Evolutionary conservation across 2,329 filamentous ascomycete genomes (phyloP), one percentile per base, ranked within the genome.

Genomic region (Eutypella sp.): DNA sequence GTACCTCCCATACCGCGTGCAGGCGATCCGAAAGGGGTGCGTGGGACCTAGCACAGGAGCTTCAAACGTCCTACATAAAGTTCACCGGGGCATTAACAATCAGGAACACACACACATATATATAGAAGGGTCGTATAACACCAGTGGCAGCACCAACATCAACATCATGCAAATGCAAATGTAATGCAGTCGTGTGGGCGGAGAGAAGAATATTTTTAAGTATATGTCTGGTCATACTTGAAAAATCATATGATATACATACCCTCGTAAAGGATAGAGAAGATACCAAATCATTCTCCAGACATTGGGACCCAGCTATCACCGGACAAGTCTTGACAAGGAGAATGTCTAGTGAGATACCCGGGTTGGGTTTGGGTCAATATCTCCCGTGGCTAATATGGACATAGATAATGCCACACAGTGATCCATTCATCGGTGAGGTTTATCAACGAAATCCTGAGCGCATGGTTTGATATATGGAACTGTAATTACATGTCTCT

Each of bases 211-310:
- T 4, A 24, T 29, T 13, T 13, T 13, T 29, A 13, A n/a, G 11
- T 15, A 33, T 33, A 33, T 33, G 13, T n/a, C 29, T 33, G 16
- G 29, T 33, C 29, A 29, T 7, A 27, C 19, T 18, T 25, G 33
- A 44, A 27, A 49, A 36, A 42, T 34, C 44, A 46, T 23, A 42
- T 44, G 44, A 40, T 41, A 33, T 38, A 76, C 84, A 66, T 68
- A 87, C 85, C 86, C 84, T 77, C 86, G 78, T 56, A 90, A 73
- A 61, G 85, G 85, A 70, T 86, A 89, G 54, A 90, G 71, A 42
- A 90, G 69, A 71, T 86, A 88, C 84, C 84, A 88, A 68, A 88
- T 84, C 84, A 88, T 81, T 59, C 57, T 66, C 61, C 52, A 49
- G 44, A 40, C 51, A 50, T 45, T 39, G 46, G n/a, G 42, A 37